Base-by-base conservation (phyloP, 805 yeast species). In the Blastobotrys mokoenaii region DNA sequence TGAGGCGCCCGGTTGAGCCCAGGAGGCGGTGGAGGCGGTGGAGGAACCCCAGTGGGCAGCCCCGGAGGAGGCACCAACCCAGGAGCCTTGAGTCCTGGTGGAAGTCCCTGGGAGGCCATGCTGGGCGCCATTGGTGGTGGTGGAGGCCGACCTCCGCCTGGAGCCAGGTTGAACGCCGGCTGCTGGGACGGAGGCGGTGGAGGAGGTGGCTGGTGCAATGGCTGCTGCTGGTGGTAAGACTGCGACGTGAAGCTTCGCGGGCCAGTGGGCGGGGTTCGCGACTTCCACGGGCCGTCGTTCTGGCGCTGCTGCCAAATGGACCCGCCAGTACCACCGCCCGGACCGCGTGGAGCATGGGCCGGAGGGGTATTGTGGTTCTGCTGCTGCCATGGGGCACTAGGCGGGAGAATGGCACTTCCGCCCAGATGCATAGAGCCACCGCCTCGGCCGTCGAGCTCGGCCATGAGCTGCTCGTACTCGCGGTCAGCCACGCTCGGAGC, bases 401-500 rank as follows among this genome's bases (percentile, higher is more conserved):
- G 41, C 8, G 41, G 45, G n/a, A 20, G 40, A 9, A 11, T 22
- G 14, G 20, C 16, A 11, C 35, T 32, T 6, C 35, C 35, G 9
- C 16, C 16, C 4, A 32, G 14, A n/a, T 32, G 16, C 16, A n/a
- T 15, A 32, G 16, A 12, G 16, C 35, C 16, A n/a, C 35, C 16
- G 22, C 16, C 16, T 14, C 38, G 18, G 25, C 36, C 71, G 44
- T 67, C 66, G 41, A 75, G 59, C 44, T 72, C 79, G 43, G 63
- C 60, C 72, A 79, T 71, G 65, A 77, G 70, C 44, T 66, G 69
- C 35, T 71, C 75, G 48, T 70, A 70, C 51, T 77, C 81, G 38
- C 63, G 55, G 41, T 76, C 80, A 33, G 73, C 71, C 25, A 46
- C 57, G 25, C 50, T 43, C 30, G 29, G 27, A 5, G 27, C 4